Conservation (phyloP, 345 rosid species). For the Citrus medica region DNA sequence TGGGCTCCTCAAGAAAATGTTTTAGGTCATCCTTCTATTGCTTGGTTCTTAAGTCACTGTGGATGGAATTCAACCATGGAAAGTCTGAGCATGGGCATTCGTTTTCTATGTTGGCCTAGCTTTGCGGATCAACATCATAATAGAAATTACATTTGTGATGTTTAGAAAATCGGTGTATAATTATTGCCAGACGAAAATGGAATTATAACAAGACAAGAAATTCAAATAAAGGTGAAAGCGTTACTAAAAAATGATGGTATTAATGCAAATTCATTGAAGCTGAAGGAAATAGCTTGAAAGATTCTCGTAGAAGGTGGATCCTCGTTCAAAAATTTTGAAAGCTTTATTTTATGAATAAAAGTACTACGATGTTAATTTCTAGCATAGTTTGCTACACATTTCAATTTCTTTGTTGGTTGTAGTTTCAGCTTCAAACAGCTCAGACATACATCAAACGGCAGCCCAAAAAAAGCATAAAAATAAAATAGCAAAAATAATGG, state of each 20-base stretch:
- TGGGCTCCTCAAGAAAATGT: constrained; percentile 32
- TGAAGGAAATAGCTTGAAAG: constrained; percentile 26
- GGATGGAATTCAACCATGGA: constrained; percentile 39
- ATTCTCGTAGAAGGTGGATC: constrained; percentile 27
- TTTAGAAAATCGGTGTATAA: neutral
- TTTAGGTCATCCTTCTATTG: constrained; percentile 16
- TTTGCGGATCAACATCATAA: constrained; percentile 22
- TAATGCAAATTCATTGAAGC: constrained; percentile 12
- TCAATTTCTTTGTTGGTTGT: no score
- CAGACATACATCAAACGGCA: no score
- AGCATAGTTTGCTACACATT: no score
- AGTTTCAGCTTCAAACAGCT: no score
- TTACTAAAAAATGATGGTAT: constrained; percentile 11
- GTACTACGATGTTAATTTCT: neutral
- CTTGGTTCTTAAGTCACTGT: constrained; percentile 32
- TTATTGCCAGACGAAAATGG: constrained; percentile 19
- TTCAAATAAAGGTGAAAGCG: constrained; percentile 14
- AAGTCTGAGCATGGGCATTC: constrained; percentile 25
- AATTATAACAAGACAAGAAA: constrained; percentile 23
- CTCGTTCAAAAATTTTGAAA: constrained; percentile 27
- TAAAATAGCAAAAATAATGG: neutral
- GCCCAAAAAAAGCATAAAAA: neutral
- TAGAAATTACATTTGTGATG: no score
- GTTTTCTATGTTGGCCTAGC: constrained; percentile 42
- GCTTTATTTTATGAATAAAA: constrained; percentile 11